Conservation (phyloP, 164 flowering plant species). For the Tinospora cordifolia region DNA sequence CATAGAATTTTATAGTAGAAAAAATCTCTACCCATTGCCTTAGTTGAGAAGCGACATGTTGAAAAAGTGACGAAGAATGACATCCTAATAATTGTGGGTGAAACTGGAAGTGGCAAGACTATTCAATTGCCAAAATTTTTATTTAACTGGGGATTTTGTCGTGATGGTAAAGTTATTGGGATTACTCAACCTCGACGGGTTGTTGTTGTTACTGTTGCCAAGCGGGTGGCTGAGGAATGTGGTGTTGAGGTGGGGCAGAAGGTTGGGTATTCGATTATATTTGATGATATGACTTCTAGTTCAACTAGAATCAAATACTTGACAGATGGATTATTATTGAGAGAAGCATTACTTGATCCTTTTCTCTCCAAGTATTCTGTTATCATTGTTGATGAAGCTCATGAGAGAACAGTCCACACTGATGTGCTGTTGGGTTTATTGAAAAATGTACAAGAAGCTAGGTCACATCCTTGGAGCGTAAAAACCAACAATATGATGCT, state of each 20-base stretch:
- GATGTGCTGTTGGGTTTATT: constrained; percentile 85
- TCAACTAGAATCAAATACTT: constrained; percentile 84
- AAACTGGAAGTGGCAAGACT: constrained; percentile 97
- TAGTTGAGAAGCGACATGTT: constrained; percentile 60
- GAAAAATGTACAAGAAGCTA: constrained; percentile 60
- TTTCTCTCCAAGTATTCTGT: constrained; percentile 78
- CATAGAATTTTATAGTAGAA: constrained; percentile 49
- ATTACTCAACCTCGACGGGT: constrained; percentile 94
- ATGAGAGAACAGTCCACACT: constrained; percentile 94
- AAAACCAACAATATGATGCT: constrained; percentile 19
- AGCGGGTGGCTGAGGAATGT: constrained; percentile 94
- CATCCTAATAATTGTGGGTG: constrained; percentile 78
- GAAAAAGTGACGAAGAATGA: constrained; percentile 72
- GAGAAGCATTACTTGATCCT: constrained; percentile 93
- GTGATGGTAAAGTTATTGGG: constrained; percentile 59
- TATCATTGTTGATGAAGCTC: constrained; percentile 95
- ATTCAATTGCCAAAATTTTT: constrained; percentile 91
- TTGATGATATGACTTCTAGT: constrained; percentile 76
- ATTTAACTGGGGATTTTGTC: constrained; percentile 62
- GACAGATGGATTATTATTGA: constrained; percentile 88
- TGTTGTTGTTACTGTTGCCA: constrained; percentile 89
- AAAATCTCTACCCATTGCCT: constrained; percentile 73
- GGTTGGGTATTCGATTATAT: constrained; percentile 90
- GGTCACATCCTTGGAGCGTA: constrained; percentile 32
- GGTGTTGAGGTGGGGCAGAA: constrained; percentile 73